Evolutionary conservation across 441 rosid species (phyloP).

Genomic region (Syzygium malaccense): DNA sequence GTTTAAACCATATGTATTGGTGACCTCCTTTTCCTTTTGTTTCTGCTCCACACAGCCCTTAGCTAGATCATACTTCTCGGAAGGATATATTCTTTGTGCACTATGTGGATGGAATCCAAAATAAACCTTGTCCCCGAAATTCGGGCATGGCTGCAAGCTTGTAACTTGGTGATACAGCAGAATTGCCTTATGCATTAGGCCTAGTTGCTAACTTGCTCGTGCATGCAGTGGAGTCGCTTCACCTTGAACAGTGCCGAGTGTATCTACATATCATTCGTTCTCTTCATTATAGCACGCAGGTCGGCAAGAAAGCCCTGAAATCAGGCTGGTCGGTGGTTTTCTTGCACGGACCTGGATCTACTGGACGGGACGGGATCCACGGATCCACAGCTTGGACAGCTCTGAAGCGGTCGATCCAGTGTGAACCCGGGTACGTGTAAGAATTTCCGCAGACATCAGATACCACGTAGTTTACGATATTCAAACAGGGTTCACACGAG

Average conservation of each 20-base stretch:
- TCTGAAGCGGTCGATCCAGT: background rate
- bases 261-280: background rate
- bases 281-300: background rate
- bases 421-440: background rate
- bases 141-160: background rate
- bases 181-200: background rate
- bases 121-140: background rate
- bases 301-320: background rate
- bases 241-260: background rate
- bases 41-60: background rate
- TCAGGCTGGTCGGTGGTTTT: background rate
- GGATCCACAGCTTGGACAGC: background rate
- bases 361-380: background rate
- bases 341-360: background rate
- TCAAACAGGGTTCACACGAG: background rate
- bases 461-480: background rate
- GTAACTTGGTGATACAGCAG: background rate
- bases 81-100: background rate
- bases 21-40: background rate
- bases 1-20: background rate
- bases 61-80: background rate
- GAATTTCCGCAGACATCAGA: background rate
- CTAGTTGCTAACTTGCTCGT: background rate
- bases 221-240: background rate
- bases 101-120: background rate